Evolutionary conservation across 768 basidiomycete species (phyloP).

Genomic region (Gloeophyllum trabeum): DNA sequence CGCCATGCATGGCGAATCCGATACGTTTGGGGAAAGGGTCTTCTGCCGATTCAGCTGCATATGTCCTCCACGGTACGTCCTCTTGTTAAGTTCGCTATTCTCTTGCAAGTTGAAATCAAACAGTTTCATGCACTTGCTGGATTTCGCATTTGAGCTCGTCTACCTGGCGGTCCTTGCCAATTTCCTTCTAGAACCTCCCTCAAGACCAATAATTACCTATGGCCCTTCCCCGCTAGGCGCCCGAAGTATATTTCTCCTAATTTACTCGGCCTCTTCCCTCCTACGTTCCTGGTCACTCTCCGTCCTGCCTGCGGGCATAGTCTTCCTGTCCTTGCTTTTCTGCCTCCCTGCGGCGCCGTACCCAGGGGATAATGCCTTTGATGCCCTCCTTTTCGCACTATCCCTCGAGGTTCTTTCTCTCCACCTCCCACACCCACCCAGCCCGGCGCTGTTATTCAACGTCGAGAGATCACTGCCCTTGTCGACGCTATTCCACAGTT

Average conservation of each 20-base stretch:
- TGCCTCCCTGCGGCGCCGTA: constrained; percentile 30
- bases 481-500: constrained; percentile 26
- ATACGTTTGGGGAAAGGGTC: constrained; percentile 4
- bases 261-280: constrained; percentile 27
- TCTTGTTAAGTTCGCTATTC: not conserved
- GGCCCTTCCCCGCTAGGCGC: constrained; percentile 13
- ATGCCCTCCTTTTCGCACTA: constrained; percentile 27
- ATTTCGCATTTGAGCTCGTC: constrained; percentile 23
- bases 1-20: not conserved
- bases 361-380: constrained; percentile 28
- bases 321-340: constrained; percentile 28
- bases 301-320: constrained; percentile 24
- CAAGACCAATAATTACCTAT: constrained; percentile 13
- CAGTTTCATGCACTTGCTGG: constrained; percentile 31
- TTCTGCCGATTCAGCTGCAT: constrained; percentile 23
- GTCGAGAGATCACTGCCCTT: constrained; percentile 31
- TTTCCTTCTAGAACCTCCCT: constrained; percentile 23
- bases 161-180: constrained; percentile 31
- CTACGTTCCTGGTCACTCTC: constrained; percentile 19
- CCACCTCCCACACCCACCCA: constrained; percentile 33
- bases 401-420: constrained; percentile 30
- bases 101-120: constrained; percentile 9
- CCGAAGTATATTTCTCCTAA: constrained; percentile 26
- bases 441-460: constrained; percentile 31
- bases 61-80: constrained; percentile 33